Evolutionary conservation across 106 monocot genomes (phyloP), one percentile per base, ranked within the genome.

Genomic region (Triglochin maritima): DNA sequence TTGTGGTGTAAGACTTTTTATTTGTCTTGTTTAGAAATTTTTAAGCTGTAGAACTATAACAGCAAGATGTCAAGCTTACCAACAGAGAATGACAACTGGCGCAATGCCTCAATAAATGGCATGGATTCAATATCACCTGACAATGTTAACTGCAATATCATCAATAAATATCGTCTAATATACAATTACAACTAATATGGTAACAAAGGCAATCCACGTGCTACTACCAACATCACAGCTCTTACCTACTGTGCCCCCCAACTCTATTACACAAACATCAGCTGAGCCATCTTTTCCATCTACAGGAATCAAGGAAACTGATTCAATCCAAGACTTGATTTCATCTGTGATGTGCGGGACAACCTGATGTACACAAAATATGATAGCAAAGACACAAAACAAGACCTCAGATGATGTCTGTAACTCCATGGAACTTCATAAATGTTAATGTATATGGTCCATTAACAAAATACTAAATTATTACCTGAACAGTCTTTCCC

Each of bases 191-290:
- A 29, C 29, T 29, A 29, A 29, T 0, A 1, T 29, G 29, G 1
- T 1, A 29, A 29, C 29, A 29, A 29, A 29, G 29, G 29, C 29
- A 29, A 29, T 29, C 29, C 29, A 29, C 29, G 29, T 29, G 29
- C 29, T 29, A 29, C 29, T 29, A 29, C 29, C 29, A 29, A 29
- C 0, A 29, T 29, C 29, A 29, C 29, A 52, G 59, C 72, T 15
- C 49, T 82, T 72, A 88, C 93, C 93, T 86, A 86, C 86, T 49
- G 93, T 93, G 72, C 93, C 93, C 53, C 93, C 93, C 63, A 93
- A 78, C 85, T 93, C 93, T 68, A 93, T 93, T 63, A 93, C 79
- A 76, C 93, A 93, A 71, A 93, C 85, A 82, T 93, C 88, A 62
- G 93, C 83, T 11, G 93, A 85, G 9, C 81, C 88, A 77, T 88